Base-by-base conservation (phyloP, 139 green algal species). In the Chlorella sp. region DNA sequence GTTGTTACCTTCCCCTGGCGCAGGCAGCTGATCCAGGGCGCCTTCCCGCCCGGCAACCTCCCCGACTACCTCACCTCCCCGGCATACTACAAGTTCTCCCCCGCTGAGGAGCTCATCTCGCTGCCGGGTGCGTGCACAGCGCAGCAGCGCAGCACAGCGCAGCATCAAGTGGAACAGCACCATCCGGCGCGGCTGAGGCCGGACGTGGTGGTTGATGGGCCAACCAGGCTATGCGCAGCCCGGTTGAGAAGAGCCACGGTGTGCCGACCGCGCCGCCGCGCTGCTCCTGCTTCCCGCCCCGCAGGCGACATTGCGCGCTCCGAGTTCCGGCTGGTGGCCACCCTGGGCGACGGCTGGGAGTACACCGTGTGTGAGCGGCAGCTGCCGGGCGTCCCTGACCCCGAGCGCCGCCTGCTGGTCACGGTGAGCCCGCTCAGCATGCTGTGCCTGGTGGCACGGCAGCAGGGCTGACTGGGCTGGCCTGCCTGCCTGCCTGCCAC, bases 61-160 rank as follows among this genome's bases (percentile, higher is more conserved):
- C 87, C 82, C 32, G 85, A 94, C 60, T 92, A 93, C 74, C 85
- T 94, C 11, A 87, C 86, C 69, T 89, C 79, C 28, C 26, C 51
- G 4, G 64, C 86, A 0, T 93, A 85, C 55, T 90, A 89, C 79
- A 86, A 89, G 65, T 93, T 91, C 51, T 86, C 91, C 1, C 91
- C 91, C 71, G 75, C 75, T 0, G 88, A 92, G 71, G 83, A 94
- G 74, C 93, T 94, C 78, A 82, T 92, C 55, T 86, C 69, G 23
- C 79, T 94, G 57, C 91, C 91, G 1, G 86, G 81, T 55, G 44
- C 7, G 44, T 11, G 44, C 44, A 11, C 44, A 55, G 44, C 11
- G 44, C 44, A 11, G 44, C 44, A 55, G 44, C 44, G 44, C 44
- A 55, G 44, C 44, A 7, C 44, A 55, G 44, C 44, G 44, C 44